Base-by-base conservation (phyloP, 805 yeast species). In the Cyberlindnera bimundalis region DNA sequence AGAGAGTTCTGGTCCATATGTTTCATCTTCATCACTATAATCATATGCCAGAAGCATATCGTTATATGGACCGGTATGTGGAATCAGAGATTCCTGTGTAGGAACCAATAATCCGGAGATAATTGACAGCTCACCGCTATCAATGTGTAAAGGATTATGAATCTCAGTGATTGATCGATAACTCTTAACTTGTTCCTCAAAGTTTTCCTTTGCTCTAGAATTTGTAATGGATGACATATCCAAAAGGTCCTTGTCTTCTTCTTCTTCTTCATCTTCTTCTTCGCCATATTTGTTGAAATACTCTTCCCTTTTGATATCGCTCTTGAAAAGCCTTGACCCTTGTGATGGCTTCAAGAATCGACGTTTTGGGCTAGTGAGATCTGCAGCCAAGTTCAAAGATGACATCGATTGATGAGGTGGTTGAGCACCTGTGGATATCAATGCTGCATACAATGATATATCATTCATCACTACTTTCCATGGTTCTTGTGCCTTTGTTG, bases 371-470 rank as follows among this genome's bases (percentile, higher is more conserved):
- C 43, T 45, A 17, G 60, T 55, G 19, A 56, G 55, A 37, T 56
- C 60, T 14, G 56, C 54, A 18, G 29, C 44, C 17, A 54, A n/a
- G 19, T 47, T 48, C 23, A 33, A 34, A 9, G 43, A 42, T 1
- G 58, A 45, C 11, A 29, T 44, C 15, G 43, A 34, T 15, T 37
- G 43, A 3, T 26, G 25, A 5, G 46, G 41, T 5, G 53, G 47
- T 14, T 40, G 45, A 0, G 47, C 40, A 1, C 70, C 70, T 19
- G 61, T 64, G 3, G 69, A 67, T 16, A 61, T 46, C 29, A 62
- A 37, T 1, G 72, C 72, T 4, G 72, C 72, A 31, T 60, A 61
- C 32, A 66, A 48, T 1, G 71, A 65, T 0, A 62, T 53, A 21
- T 62, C 67, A 48, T 66, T 65, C 52, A 66, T 52, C 8, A 64